phyloP scores from a whole-genome alignment of 495 filamentous ascomycete genomes.

The Penicillium cosmopolitanum region DNA sequence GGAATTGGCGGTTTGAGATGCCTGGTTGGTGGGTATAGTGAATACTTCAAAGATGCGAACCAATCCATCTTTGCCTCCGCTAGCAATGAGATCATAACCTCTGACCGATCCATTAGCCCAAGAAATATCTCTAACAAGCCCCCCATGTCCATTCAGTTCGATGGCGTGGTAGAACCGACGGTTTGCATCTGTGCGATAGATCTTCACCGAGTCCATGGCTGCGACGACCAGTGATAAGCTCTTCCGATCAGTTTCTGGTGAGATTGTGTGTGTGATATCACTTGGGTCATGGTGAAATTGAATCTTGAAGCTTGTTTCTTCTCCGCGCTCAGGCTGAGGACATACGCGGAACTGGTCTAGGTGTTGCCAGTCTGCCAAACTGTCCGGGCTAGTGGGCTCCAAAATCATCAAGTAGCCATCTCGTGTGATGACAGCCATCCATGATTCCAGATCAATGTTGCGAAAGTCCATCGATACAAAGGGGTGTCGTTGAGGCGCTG shows the following conservation, averaged over 20 bases:
- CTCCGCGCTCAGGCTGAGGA: constrained; percentile 63
- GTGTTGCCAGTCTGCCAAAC: constrained; percentile 72
- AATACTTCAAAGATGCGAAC: constrained; percentile 83
- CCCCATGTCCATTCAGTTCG: constrained; percentile 68
- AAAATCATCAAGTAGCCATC: constrained; percentile 79
- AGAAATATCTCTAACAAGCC: constrained; percentile 84
- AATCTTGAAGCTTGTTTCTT: constrained; percentile 84
- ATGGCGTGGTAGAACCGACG: constrained; percentile 76
- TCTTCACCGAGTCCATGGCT: constrained; percentile 75
- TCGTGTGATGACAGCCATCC: constrained; percentile 79
- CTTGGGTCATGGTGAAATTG: constrained; percentile 83
- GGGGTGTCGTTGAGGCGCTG: constrained; percentile 60
- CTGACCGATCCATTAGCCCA: constrained; percentile 90
- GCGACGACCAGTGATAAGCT: constrained; percentile 79
- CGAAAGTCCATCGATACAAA: constrained; percentile 82
- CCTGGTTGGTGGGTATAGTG: constrained; percentile 45
- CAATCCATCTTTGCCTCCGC: constrained; percentile 87
- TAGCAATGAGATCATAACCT: constrained; percentile 88
- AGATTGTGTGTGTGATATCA: constrained; percentile 73
- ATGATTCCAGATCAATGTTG: constrained; percentile 72
- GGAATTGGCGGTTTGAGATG: constrained; percentile 32
- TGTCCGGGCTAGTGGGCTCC: constrained; percentile 87
- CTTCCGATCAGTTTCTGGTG: constrained; percentile 75
- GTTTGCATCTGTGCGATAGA: constrained; percentile 76
- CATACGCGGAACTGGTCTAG: constrained; percentile 73